A percentile compares a stretch with the other conserved stretches of the same genome.
Conservation (phyloP, 345 rosid genomes). For the Excoecaria cochinchinensis region DNA sequence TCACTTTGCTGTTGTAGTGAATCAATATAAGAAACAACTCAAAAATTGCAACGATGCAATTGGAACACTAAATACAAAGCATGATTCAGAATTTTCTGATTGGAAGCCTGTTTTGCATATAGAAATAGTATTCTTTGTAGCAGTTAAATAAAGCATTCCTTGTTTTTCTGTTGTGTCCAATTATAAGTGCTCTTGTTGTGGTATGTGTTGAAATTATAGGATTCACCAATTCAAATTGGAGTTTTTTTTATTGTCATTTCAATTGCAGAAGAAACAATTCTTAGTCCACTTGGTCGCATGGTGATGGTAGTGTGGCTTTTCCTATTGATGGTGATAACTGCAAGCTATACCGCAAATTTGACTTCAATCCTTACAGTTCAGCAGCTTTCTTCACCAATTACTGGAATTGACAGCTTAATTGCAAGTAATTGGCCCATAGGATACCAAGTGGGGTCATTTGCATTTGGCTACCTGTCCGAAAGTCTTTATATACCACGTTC, state of each 20-base stretch:
- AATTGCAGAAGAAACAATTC: slow-evolving; percentile 63
- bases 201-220: not conserved
- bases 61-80: not conserved
- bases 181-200: not conserved
- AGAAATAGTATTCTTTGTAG: not conserved
- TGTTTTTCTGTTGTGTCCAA: not conserved
- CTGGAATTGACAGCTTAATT: slow-evolving; percentile 79
- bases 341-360: slow-evolving; percentile 92
- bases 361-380: slow-evolving; percentile 86
- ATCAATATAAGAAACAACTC: not conserved
- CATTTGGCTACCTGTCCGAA: slow-evolving; percentile 52
- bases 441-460: slow-evolving; percentile 79
- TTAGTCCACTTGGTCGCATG: slow-evolving; percentile 62
- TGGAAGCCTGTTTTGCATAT: not conserved
- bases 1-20: not conserved
- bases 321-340: slow-evolving; percentile 72
- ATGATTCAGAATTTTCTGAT: not conserved
- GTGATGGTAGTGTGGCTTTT: slow-evolving; percentile 94
- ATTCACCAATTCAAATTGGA: slow-evolving; percentile 8
- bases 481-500: slow-evolving; percentile 57
- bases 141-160: not conserved
- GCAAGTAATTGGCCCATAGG: slow-evolving; percentile 64
- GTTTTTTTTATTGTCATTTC: slow-evolving; percentile 3
- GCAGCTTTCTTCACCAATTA: slow-evolving; percentile 74
- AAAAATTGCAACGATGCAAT: not conserved